These are phyloP conservation scores for Hemerocallis citrina DNA, from an alignment of 106 monocot species.

Conservation along the genomic window DNA sequence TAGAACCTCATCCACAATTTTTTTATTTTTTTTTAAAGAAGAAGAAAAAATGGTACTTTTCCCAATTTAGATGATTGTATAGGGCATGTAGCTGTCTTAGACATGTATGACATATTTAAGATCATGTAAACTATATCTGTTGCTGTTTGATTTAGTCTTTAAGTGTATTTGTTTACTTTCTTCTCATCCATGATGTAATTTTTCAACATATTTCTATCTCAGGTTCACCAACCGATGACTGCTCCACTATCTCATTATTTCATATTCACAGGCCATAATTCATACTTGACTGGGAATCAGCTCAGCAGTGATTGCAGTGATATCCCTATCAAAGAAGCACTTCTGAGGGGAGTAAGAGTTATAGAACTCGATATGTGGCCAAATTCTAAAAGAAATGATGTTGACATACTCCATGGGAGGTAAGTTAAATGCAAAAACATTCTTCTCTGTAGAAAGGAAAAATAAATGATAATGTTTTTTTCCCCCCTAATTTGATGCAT, in stretches of 20 bases:
- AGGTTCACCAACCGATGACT: slow-evolving; percentile 69
- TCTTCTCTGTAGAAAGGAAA: neutral
- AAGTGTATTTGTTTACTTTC: no score
- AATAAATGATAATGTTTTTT: neutral
- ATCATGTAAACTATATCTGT: no score
- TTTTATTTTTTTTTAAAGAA: no score
- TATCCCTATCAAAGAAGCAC: slow-evolving; percentile 46
- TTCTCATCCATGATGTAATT: no score
- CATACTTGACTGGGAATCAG: slow-evolving; percentile 59
- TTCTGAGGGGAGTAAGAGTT: slow-evolving; percentile 54
- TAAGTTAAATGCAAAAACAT: slow-evolving; percentile 7
- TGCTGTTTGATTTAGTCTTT: no score
- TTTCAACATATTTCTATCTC: no score
- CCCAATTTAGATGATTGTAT: no score
- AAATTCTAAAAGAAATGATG: slow-evolving; percentile 46
- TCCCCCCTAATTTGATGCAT: neutral
- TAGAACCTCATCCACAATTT: no score
- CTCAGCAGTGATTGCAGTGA: slow-evolving; percentile 62
- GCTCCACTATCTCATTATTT: slow-evolving; percentile 58
- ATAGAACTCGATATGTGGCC: slow-evolving; percentile 79
- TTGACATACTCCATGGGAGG: slow-evolving; percentile 58
- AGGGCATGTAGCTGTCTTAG: no score
- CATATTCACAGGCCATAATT: slow-evolving; percentile 50
- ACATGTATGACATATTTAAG: no score
- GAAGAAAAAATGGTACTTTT: no score